Percentiles rank a stretch among this genome's conserved stretches.
These are phyloP conservation scores for Beta corolliflora DNA, from an alignment of 179 eudicot genomes.

Conservation along the genomic window DNA sequence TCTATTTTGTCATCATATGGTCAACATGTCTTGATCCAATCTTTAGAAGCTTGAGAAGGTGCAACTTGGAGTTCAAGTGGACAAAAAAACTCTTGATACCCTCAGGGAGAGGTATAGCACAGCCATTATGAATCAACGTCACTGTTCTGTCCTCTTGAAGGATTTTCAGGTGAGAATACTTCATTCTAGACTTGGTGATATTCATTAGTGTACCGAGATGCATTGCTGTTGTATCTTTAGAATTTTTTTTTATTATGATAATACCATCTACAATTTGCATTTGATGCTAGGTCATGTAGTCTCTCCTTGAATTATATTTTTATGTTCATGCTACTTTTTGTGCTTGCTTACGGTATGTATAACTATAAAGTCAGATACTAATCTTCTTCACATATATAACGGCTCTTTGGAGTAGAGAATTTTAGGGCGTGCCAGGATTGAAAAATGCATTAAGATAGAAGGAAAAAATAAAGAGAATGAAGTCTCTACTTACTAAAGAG, in stretches of 20 bases:
- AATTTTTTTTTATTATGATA: not conserved
- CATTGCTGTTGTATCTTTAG: too few species aligned
- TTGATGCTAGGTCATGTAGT: not conserved
- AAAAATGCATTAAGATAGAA: too few species aligned
- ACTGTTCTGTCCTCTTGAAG: slow-evolving; percentile 42
- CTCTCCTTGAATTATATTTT: not conserved
- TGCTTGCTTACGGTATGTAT: too few species aligned
- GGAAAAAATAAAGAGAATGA: not conserved
- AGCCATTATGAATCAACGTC: slow-evolving; percentile 53
- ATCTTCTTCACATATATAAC: too few species aligned
- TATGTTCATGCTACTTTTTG: too few species aligned
- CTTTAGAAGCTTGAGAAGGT: slow-evolving; percentile 61
- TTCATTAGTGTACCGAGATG: not conserved
- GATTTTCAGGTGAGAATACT: slow-evolving; percentile 48
- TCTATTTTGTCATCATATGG: not conserved
- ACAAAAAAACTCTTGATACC: slow-evolving; percentile 47
- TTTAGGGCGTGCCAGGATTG: too few species aligned
- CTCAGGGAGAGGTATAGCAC: slow-evolving; percentile 52
- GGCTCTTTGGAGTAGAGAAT: too few species aligned
- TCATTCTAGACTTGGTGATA: not conserved
- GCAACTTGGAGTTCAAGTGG: slow-evolving; percentile 40
- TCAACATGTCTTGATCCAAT: not conserved
- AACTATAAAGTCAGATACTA: too few species aligned
- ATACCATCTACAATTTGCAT: not conserved
- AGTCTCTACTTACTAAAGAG: slow-evolving; percentile 84